A percentile compares a stretch with the other conserved stretches of the same genome.
Evolutionary conservation across 2,329 filamentous ascomycete genomes (phyloP).

Genomic region (Colletotrichum melonis): DNA sequence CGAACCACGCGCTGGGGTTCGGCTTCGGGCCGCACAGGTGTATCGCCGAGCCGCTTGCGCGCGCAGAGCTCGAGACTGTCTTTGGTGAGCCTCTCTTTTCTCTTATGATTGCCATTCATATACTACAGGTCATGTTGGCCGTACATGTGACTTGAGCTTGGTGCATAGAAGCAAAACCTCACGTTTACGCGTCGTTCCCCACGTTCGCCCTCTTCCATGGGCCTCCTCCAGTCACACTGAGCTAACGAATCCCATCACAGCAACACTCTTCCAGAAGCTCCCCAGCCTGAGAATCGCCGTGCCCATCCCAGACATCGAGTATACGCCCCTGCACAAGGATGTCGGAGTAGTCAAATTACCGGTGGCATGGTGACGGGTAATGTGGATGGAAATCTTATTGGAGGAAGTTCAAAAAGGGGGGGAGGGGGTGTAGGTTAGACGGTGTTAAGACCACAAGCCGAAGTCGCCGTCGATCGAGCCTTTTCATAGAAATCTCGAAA

Average conservation of each 20-base stretch:
- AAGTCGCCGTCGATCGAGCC: no score
- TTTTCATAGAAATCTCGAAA: background rate
- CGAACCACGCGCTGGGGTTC: constrained; percentile 53
- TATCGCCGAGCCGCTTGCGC: constrained; percentile 56
- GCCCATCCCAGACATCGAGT: constrained; percentile 52
- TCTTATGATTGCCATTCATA: background rate
- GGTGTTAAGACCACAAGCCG: no score
- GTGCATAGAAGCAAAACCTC: background rate
- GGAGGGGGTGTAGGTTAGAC: background rate
- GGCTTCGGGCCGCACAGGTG: constrained; percentile 60
- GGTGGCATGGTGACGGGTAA: constrained; percentile 43
- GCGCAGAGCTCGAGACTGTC: constrained; percentile 54
- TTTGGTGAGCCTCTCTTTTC: constrained; percentile 49
- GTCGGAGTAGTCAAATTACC: constrained; percentile 54
- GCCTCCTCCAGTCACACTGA: background rate
- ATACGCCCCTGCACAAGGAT: constrained; percentile 50
- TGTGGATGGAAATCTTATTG: background rate
- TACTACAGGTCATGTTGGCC: background rate
- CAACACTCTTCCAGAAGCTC: constrained; percentile 50
- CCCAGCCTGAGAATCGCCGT: constrained; percentile 53
- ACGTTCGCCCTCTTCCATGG: no score
- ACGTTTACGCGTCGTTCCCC: background rate
- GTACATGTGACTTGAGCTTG: background rate
- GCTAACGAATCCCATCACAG: background rate
- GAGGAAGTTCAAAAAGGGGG: background rate